A percentile compares a stretch with the other conserved stretches of the same genome.
Conservation (phyloP, 805 yeast species). For the Candida maris region DNA sequence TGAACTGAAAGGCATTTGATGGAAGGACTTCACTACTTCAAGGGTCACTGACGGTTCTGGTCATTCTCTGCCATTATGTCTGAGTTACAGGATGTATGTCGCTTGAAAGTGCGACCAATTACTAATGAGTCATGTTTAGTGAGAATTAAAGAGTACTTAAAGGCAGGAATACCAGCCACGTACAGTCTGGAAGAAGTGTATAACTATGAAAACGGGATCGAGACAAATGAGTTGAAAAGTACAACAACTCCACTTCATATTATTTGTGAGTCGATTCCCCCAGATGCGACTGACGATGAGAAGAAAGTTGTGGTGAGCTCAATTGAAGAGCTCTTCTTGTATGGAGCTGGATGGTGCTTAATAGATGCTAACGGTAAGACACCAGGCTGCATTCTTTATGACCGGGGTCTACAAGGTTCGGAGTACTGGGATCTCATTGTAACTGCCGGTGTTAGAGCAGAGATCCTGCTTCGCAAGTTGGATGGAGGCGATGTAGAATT, state of each 20-base stretch:
- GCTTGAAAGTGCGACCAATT: conserved; percentile 50
- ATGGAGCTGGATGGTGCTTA: conserved; percentile 92
- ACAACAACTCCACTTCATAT: conserved; percentile 82
- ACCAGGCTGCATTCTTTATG: conserved; percentile 76
- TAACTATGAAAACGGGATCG: conserved; percentile 45
- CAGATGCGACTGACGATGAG: conserved; percentile 39
- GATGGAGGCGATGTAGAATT: conserved; percentile 62
- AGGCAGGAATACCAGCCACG: conserved; percentile 75
- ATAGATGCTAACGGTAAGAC: conserved; percentile 69
- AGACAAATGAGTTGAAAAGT: conserved; percentile 32
- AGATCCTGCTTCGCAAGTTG: conserved; percentile 70
- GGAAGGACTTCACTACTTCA: too few relatives aligned
- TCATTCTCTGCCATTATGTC: conserved; percentile 57
- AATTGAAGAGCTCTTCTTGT: conserved; percentile 66
- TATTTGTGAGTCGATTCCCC: conserved; percentile 51
- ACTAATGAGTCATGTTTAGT: conserved; percentile 37
- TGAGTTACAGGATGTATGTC: conserved; percentile 66
- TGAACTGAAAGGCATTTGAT: too few relatives aligned
- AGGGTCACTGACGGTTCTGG: not conserved
- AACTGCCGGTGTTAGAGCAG: conserved; percentile 89
- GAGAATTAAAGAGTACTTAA: conserved; percentile 44
- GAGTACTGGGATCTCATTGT: conserved; percentile 51
- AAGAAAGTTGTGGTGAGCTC: conserved; percentile 45
- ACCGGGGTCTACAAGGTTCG: conserved; percentile 41
- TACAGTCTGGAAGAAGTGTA: conserved; percentile 76